phyloP scores from a whole-genome alignment of 768 basidiomycete genomes.

The Hemileccinum impolitum region DNA sequence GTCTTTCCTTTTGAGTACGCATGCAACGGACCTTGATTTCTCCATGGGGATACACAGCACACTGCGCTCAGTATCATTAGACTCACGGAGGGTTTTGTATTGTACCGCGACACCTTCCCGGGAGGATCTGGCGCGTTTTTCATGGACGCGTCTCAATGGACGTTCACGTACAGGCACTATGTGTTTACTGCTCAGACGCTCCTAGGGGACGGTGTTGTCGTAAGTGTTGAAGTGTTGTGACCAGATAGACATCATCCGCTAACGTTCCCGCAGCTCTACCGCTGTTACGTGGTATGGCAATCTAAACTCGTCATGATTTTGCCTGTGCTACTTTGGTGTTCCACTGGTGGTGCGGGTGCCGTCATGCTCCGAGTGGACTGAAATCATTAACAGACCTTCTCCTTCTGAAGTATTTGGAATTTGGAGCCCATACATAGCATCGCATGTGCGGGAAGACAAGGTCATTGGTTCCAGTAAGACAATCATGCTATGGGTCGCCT shows the following conservation, averaged over 20 bases:
- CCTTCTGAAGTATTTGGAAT: slow-evolving; percentile 17
- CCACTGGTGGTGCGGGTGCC: slow-evolving; percentile 19
- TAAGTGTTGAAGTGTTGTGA: slow-evolving; percentile 5
- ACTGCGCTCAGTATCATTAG: slow-evolving; percentile 25
- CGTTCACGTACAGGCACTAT: slow-evolving; percentile 28
- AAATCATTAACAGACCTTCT: neutral
- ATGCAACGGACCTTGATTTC: neutral
- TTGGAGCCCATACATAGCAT: slow-evolving; percentile 14
- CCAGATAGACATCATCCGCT: neutral
- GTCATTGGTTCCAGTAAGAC: slow-evolving; percentile 20
- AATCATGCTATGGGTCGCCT: slow-evolving; percentile 32
- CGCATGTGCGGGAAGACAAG: slow-evolving; percentile 1
- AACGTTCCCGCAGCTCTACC: slow-evolving; percentile 20
- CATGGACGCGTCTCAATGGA: slow-evolving; percentile 20
- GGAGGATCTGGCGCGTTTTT: slow-evolving; percentile 26
- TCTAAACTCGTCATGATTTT: slow-evolving; percentile 24
- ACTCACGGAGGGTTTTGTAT: slow-evolving; percentile 25
- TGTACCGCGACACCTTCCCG: slow-evolving; percentile 8
- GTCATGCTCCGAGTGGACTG: neutral
- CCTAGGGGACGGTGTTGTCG: slow-evolving; percentile 30
- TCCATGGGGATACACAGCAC: slow-evolving; percentile 15
- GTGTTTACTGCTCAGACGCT: slow-evolving; percentile 25
- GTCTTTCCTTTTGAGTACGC: neutral
- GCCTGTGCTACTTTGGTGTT: slow-evolving; percentile 30
- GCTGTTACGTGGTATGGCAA: slow-evolving; percentile 34